These are phyloP conservation scores for Rhizopus delemar DNA, from an alignment of 371 early-diverging fungal genomes.

Conservation along the genomic window DNA sequence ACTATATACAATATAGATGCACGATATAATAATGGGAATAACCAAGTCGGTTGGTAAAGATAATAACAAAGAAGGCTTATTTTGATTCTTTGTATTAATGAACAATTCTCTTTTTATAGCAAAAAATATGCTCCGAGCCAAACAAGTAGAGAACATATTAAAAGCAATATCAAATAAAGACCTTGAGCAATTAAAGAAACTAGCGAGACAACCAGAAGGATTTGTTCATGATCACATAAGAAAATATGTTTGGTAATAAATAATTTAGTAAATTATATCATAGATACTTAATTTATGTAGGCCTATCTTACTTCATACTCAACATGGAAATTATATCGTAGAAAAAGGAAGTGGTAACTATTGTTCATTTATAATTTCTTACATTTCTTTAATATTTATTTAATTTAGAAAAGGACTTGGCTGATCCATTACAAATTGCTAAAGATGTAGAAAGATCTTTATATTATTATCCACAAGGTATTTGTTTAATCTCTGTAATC, in stretches of 20 bases:
- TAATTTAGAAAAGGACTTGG: slow-evolving; percentile 43
- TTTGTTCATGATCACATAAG: slow-evolving; percentile 41
- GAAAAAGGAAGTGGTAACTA: slow-evolving; percentile 52
- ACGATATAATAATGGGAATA: background rate
- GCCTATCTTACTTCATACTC: slow-evolving; percentile 56
- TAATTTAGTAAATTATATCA: background rate
- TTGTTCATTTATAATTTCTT: background rate
- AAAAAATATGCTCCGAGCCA: slow-evolving; percentile 32
- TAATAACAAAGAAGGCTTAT: background rate
- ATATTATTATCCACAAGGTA: slow-evolving; percentile 56
- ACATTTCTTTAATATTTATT: background rate
- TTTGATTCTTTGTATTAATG: background rate
- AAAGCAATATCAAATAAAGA: slow-evolving; percentile 37
- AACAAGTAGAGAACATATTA: slow-evolving; percentile 33
- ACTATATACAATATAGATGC: background rate
- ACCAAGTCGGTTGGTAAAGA: slow-evolving; percentile 2
- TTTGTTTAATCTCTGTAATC: no score
- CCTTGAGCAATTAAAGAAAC: slow-evolving; percentile 26
- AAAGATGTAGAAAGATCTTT: slow-evolving; percentile 55
- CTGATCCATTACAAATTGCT: slow-evolving; percentile 49
- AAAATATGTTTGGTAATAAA: slow-evolving; percentile 43
- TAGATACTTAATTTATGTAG: slow-evolving; percentile 18
- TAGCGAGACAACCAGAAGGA: slow-evolving; percentile 42
- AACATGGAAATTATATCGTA: slow-evolving; percentile 50
- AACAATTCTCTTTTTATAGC: slow-evolving; percentile 13